Percentiles rank a stretch among this genome's conserved stretches.
These are phyloP conservation scores for Aspergillus floridensis DNA, from an alignment of 2,329 filamentous ascomycete species.

Conservation along the genomic window DNA sequence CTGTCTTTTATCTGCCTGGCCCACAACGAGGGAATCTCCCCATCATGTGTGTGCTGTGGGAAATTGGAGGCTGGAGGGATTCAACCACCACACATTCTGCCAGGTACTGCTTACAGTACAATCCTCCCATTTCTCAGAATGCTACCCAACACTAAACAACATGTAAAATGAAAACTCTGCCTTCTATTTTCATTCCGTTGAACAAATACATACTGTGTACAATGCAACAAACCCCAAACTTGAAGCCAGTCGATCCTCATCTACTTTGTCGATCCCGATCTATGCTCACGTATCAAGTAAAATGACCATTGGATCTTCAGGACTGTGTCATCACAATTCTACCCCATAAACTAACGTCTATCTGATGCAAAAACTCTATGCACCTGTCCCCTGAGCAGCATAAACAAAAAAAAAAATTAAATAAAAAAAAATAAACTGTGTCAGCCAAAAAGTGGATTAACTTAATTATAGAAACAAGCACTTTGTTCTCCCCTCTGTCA, in stretches of 20 bases:
- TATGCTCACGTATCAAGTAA: not conserved
- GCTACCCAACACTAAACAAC: too few species aligned
- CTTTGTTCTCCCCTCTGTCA: not conserved
- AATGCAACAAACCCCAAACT: not conserved
- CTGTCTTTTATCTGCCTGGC: not conserved
- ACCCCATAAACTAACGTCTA: not conserved
- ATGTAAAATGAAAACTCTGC: not conserved
- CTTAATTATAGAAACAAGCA: not conserved
- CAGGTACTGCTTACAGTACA: too few species aligned
- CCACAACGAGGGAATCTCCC: not conserved
- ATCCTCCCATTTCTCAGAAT: too few species aligned
- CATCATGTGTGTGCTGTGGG: too few species aligned
- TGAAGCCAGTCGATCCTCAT: constrained; percentile 6
- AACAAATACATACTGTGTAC: too few species aligned
- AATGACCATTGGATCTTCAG: not conserved
- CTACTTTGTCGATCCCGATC: not conserved
- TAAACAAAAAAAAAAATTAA: not conserved
- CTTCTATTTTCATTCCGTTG: not conserved
- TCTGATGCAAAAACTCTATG: not conserved
- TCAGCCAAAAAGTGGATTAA: not conserved
- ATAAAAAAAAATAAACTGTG: not conserved
- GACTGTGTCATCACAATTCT: not conserved
- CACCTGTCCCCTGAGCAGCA: not conserved
- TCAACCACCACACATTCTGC: too few species aligned
- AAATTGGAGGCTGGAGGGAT: too few species aligned